Percentiles rank a stretch among this genome's conserved stretches.
Evolutionary conservation across 306 rosid species (phyloP).

Genomic region (Cucurbita pepo): DNA sequence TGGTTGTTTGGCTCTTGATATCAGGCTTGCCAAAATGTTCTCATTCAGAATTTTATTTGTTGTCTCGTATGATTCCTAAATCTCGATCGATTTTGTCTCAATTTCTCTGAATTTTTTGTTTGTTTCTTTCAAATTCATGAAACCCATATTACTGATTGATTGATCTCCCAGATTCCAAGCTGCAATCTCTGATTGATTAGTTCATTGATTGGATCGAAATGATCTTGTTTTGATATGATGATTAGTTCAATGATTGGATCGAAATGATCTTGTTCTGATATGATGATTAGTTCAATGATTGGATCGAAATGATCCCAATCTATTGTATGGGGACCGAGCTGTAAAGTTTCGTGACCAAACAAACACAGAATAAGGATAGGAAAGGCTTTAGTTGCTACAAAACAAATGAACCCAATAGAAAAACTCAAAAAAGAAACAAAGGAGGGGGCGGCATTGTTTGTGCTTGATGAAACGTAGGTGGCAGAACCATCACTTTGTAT

Average conservation of each 20-base stretch:
- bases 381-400: not conserved
- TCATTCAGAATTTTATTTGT: not conserved
- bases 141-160: not conserved
- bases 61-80: not conserved
- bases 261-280: not conserved
- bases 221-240: not conserved
- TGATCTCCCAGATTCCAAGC: not conserved
- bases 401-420: not conserved
- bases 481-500: not conserved
- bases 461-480: not conserved
- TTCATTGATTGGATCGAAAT: not conserved
- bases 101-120: not conserved
- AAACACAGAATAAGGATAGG: not conserved
- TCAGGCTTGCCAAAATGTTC: not conserved
- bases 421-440: not conserved
- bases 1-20: not conserved
- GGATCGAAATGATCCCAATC: not conserved
- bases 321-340: not conserved
- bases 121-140: not conserved
- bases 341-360: not conserved
- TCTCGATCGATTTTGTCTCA: not conserved
- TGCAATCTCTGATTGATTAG: not conserved
- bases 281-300: not conserved
- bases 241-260: not conserved
- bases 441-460: not conserved